A percentile compares a stretch with the other conserved stretches of the same genome.
These are phyloP conservation scores for Kodamaea sp. DNA, from an alignment of 1,139 yeast species.

Conservation along the genomic window DNA sequence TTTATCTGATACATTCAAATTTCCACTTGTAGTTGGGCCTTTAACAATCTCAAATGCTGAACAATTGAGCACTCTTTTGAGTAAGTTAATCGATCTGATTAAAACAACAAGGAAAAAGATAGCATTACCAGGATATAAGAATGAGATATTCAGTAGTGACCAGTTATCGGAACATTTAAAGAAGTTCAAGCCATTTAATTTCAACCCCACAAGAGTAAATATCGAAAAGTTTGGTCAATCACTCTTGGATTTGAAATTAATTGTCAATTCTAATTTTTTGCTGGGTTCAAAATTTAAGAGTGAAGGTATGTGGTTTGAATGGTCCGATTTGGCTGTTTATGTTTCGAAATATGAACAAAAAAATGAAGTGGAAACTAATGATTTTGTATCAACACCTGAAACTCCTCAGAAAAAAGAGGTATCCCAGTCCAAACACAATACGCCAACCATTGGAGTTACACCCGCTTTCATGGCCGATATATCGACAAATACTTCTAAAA, in stretches of 20 bases:
- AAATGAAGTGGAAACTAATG: slow-evolving; percentile 10
- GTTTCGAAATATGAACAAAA: slow-evolving; percentile 16
- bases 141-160: slow-evolving; percentile 40
- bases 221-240: slow-evolving; percentile 44
- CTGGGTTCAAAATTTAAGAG: slow-evolving; percentile 37
- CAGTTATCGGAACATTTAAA: slow-evolving; percentile 31
- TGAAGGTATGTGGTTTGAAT: slow-evolving; percentile 48
- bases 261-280: slow-evolving; percentile 33
- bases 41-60: slow-evolving; percentile 16
- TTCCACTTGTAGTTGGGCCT: slow-evolving; percentile 36
- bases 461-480: slow-evolving; percentile 9
- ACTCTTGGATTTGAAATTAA: slow-evolving; percentile 33
- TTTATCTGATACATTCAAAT: slow-evolving; percentile 15
- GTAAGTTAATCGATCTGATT: slow-evolving; percentile 23
- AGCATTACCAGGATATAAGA: slow-evolving; percentile 41
- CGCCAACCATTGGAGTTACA: slow-evolving; percentile 7
- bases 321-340: slow-evolving; percentile 36
- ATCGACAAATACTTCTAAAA: slow-evolving; percentile 10
- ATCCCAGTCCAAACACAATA: not conserved
- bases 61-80: slow-evolving; percentile 24
- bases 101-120: slow-evolving; percentile 32
- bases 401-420: not conserved
- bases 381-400: not conserved
- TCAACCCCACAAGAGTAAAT: slow-evolving; percentile 38
- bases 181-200: slow-evolving; percentile 29